These are phyloP conservation scores for Alloteropsis semialata DNA, from an alignment of 176 grass and related monocot genomes.

Conservation along the genomic window DNA sequence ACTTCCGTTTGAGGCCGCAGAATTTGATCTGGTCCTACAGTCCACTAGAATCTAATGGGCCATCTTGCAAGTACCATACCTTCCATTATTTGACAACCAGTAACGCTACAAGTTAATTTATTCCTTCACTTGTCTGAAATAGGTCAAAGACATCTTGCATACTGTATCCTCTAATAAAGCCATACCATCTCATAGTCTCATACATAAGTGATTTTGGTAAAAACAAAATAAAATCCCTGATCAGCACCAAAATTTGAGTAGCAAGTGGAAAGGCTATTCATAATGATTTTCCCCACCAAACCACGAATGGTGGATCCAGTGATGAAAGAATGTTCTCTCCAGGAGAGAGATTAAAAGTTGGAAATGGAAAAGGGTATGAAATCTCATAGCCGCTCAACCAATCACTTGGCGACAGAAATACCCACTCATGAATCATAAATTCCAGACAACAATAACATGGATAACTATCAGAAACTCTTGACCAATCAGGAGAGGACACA, in stretches of 20 bases:
- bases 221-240: constrained; percentile 25
- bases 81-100: neutral
- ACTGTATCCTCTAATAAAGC: constrained; percentile 17
- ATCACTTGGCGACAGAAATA: constrained; percentile 19
- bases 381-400: neutral
- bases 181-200: neutral
- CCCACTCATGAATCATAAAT: neutral
- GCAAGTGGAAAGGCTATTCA: neutral
- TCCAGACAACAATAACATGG: neutral
- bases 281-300: constrained; percentile 18
- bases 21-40: constrained; percentile 17
- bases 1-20: neutral
- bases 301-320: neutral
- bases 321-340: neutral
- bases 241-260: neutral
- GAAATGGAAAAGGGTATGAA: constrained; percentile 8
- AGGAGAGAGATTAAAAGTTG: constrained; percentile 1
- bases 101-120: neutral
- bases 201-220: neutral
- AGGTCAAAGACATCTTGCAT: constrained; percentile 13
- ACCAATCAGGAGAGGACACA: constrained; percentile 21
- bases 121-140: constrained; percentile 6
- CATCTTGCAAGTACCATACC: constrained; percentile 7
- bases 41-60: constrained; percentile 11
- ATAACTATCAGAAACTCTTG: constrained; percentile 2